phyloP scores from a whole-genome alignment of 768 basidiomycete genomes.

The Suillus subaureus region DNA sequence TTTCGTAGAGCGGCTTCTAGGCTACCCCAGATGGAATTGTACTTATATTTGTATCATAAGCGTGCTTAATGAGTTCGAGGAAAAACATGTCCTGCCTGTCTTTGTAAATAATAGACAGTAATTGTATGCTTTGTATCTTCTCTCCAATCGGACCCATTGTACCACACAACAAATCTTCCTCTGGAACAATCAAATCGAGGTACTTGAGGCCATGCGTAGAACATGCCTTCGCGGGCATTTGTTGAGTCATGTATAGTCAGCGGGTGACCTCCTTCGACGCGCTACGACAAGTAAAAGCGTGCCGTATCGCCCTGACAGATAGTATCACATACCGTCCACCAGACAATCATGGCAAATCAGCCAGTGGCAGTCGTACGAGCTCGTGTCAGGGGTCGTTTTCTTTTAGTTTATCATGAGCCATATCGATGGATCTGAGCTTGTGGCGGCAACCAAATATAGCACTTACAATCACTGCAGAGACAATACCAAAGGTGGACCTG shows the following conservation, averaged over 20 bases:
- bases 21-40: background rate
- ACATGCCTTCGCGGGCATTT: background rate
- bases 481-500: background rate
- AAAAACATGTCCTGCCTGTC: background rate
- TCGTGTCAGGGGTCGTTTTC: too few species aligned
- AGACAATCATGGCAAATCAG: too few species aligned
- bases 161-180: background rate
- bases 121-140: background rate
- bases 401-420: too few species aligned
- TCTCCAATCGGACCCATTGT: background rate
- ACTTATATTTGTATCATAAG: background rate
- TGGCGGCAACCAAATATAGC: background rate
- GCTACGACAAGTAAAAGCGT: background rate
- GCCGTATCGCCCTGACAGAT: too few species aligned
- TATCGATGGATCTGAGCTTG: background rate
- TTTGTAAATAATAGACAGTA: background rate
- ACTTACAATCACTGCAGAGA: background rate
- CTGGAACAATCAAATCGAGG: background rate
- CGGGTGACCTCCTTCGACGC: background rate
- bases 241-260: background rate
- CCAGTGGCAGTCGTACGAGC: too few species aligned
- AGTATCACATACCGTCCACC: too few species aligned
- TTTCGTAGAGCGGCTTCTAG: slow-evolving; percentile 1
- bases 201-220: background rate
- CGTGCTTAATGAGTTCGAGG: background rate